A percentile compares a stretch with the other conserved stretches of the same genome.
Conservation (phyloP, 192 early-diverging fungal species). For the Podila horticola region DNA sequence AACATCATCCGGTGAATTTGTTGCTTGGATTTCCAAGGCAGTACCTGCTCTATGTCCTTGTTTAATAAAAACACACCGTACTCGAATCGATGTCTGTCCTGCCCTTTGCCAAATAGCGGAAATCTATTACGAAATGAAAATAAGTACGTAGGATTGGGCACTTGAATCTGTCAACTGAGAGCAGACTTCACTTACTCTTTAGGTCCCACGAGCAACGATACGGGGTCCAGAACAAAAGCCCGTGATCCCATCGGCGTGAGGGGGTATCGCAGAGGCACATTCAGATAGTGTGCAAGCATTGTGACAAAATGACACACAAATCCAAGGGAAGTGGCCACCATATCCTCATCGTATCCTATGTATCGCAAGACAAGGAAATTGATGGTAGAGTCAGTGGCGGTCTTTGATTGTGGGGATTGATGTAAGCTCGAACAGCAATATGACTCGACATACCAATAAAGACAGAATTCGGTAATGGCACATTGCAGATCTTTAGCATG, state of each 20-base stretch:
- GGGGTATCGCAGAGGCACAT: slow-evolving; percentile 77
- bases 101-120: slow-evolving; percentile 76
- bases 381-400: background rate
- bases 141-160: background rate
- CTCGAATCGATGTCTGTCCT: slow-evolving; percentile 76
- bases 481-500: slow-evolving; percentile 59
- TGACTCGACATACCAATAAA: slow-evolving; percentile 41
- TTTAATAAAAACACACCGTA: slow-evolving; percentile 88
- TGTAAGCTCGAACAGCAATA: background rate
- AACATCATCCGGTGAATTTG: too few species aligned
- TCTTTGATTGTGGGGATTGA: background rate
- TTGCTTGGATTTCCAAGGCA: background rate
- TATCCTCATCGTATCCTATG: slow-evolving; percentile 65
- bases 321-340: slow-evolving; percentile 75
- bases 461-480: slow-evolving; percentile 67
- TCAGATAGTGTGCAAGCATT: slow-evolving; percentile 78
- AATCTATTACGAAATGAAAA: slow-evolving; percentile 60
- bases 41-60: slow-evolving; percentile 88
- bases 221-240: slow-evolving; percentile 68
- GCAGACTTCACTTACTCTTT: slow-evolving; percentile 24
- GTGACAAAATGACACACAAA: slow-evolving; percentile 72
- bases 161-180: background rate
- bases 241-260: slow-evolving; percentile 80
- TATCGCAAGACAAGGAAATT: background rate
- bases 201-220: slow-evolving; percentile 36